phyloP scores from a whole-genome alignment of 495 filamentous ascomycete genomes.

The Arthonia radiata region DNA sequence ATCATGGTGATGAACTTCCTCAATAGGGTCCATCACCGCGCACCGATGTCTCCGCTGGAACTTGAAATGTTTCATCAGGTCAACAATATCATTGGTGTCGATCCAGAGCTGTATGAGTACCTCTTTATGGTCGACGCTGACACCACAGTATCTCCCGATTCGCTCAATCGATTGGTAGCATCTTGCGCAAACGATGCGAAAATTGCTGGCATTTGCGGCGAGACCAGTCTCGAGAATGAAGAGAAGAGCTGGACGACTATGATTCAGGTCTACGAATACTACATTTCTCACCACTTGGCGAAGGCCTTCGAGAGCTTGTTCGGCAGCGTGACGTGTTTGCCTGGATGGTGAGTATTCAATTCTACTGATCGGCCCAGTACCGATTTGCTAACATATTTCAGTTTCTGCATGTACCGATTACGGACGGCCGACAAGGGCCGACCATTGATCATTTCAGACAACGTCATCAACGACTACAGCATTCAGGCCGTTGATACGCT shows the following conservation, averaged over 20 bases:
- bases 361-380: constrained; percentile 1
- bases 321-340: constrained; percentile 88
- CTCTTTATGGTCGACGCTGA: constrained; percentile 95
- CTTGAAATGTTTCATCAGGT: constrained; percentile 97
- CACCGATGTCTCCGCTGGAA: constrained; percentile 84
- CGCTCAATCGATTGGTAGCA: constrained; percentile 75
- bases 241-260: constrained; percentile 93
- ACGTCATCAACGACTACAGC: constrained; percentile 66
- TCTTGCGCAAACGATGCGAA: constrained; percentile 84
- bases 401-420: constrained; percentile 97
- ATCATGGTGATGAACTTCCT: constrained; percentile 71
- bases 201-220: constrained; percentile 92
- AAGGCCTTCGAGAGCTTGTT: constrained; percentile 94
- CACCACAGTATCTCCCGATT: constrained; percentile 82
- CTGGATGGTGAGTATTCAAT: constrained; percentile 60
- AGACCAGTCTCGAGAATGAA: constrained; percentile 90
- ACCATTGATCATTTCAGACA: constrained; percentile 76
- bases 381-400: constrained; percentile 19
- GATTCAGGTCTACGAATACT: constrained; percentile 99
- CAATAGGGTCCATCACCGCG: constrained; percentile 85
- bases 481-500: constrained; percentile 77
- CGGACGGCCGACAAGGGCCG: constrained; percentile 78
- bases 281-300: constrained; percentile 78
- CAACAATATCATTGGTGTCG: constrained; percentile 95
- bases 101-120: constrained; percentile 93